A percentile compares a stretch with the other conserved stretches of the same genome.
phyloP scores from a whole-genome alignment of 2,329 filamentous ascomycete genomes.

The Fusarium subglutinans region DNA sequence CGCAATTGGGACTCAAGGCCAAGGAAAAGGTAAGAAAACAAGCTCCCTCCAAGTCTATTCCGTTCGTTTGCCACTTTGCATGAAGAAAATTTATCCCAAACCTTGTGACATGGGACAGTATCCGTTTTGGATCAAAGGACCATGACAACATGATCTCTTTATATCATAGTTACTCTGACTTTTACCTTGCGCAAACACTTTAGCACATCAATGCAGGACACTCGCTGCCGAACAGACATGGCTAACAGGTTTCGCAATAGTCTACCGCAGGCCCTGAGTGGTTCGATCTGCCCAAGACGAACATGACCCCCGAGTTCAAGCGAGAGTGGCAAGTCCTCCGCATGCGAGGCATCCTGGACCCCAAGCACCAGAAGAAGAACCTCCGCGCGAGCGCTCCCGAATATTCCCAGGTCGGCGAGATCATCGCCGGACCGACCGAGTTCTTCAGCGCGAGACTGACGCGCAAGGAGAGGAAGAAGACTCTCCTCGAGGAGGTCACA shows the following conservation, averaged over 20 bases:
- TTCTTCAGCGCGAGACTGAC: slow-evolving; percentile 83
- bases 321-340: slow-evolving; percentile 88
- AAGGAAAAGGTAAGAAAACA: slow-evolving; percentile 44
- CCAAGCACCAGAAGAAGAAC: slow-evolving; percentile 94
- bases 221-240: not conserved
- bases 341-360: slow-evolving; percentile 88
- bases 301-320: slow-evolving; percentile 85
- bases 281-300: slow-evolving; percentile 88
- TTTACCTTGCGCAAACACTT: slow-evolving; percentile 21
- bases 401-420: slow-evolving; percentile 88
- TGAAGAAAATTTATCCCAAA: slow-evolving; percentile 51
- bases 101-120: slow-evolving; percentile 51
- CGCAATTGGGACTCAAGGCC: slow-evolving; percentile 28
- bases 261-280: slow-evolving; percentile 80
- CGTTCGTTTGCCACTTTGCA: slow-evolving; percentile 43
- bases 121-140: slow-evolving; percentile 59
- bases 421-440: slow-evolving; percentile 89
- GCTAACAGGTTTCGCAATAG: slow-evolving; percentile 41
- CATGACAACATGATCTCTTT: slow-evolving; percentile 67
- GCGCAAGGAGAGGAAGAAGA: slow-evolving; percentile 88
- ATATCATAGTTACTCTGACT: slow-evolving; percentile 80
- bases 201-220: not conserved
- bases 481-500: slow-evolving; percentile 85
- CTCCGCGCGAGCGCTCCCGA: slow-evolving; percentile 73
- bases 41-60: not conserved